Conservation (phyloP, 805 yeast species). For the Myxozyma melibiosi region DNA sequence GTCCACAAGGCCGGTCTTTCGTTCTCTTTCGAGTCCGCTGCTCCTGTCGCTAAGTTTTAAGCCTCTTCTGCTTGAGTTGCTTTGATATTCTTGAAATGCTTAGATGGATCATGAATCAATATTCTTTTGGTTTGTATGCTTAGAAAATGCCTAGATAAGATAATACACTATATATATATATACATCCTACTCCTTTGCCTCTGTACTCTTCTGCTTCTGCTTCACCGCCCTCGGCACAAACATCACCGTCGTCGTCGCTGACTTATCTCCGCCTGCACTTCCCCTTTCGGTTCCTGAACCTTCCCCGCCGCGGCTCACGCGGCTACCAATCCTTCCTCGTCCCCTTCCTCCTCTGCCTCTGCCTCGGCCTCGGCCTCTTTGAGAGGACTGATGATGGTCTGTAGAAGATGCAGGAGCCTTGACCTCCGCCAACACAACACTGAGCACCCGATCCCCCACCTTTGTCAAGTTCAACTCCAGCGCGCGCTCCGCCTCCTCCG, state of each 20-base stretch:
- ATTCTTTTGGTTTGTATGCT: neutral
- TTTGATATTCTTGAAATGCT: no score
- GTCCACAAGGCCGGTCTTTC: slow-evolving; percentile 98
- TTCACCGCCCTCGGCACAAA: slow-evolving; percentile 7
- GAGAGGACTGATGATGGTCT: no score
- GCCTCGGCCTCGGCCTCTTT: slow-evolving; percentile 7
- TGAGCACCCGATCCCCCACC: slow-evolving; percentile 52
- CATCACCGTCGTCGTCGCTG: neutral
- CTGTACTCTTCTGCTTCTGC: neutral
- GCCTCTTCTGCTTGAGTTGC: no score
- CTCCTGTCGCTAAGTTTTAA: slow-evolving; percentile 54
- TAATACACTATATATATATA: neutral
- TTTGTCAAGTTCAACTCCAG: slow-evolving; percentile 47
- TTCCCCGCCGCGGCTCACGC: neutral
- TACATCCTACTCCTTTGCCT: neutral
- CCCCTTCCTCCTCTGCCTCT: slow-evolving; percentile 16
- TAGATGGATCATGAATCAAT: no score
- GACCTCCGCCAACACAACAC: slow-evolving; percentile 51
- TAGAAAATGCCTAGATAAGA: neutral
- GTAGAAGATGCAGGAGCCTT: neutral
- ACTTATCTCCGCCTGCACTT: neutral
- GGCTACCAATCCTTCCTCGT: neutral
- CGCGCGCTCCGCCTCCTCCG: slow-evolving; percentile 53
- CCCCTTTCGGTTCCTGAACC: neutral
- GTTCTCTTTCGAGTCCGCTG: slow-evolving; percentile 68